These are phyloP conservation scores for Neostapfia colusana DNA, from an alignment of 176 grass and related monocot genomes.

Conservation along the genomic window DNA sequence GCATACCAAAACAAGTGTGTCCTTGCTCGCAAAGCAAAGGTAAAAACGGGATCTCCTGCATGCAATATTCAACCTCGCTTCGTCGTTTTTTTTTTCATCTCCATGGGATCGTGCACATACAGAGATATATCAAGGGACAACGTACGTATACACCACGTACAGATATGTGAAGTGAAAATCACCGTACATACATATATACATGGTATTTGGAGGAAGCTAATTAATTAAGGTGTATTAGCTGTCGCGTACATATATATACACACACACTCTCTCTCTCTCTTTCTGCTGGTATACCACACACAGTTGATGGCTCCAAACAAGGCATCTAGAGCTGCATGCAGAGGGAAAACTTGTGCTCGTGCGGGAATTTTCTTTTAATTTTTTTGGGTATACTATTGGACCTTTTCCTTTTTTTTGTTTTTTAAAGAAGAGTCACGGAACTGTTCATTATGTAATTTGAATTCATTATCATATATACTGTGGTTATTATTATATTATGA, in stretches of 20 bases:
- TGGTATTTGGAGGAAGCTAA: background rate
- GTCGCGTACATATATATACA: background rate
- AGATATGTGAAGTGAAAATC: constrained; percentile 30
- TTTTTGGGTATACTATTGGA: constrained; percentile 22
- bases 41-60: constrained; percentile 7
- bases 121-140: background rate
- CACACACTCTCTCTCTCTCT: no score
- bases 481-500: constrained; percentile 34
- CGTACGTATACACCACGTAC: background rate
- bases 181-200: constrained; percentile 35
- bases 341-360: constrained; percentile 28
- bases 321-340: constrained; percentile 18
- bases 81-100: no score
- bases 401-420: background rate
- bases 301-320: background rate
- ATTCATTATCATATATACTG: constrained; percentile 20
- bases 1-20: background rate
- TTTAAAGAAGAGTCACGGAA: constrained; percentile 28
- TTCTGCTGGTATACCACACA: constrained; percentile 7
- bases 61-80: no score
- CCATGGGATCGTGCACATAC: constrained; percentile 37
- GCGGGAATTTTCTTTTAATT: constrained; percentile 31
- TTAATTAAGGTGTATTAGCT: background rate
- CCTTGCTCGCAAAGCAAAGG: background rate
- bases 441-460: constrained; percentile 38